Evolutionary conservation across 1,139 yeast genomes (phyloP).

Genomic region (Geotrichum bryndzae): DNA sequence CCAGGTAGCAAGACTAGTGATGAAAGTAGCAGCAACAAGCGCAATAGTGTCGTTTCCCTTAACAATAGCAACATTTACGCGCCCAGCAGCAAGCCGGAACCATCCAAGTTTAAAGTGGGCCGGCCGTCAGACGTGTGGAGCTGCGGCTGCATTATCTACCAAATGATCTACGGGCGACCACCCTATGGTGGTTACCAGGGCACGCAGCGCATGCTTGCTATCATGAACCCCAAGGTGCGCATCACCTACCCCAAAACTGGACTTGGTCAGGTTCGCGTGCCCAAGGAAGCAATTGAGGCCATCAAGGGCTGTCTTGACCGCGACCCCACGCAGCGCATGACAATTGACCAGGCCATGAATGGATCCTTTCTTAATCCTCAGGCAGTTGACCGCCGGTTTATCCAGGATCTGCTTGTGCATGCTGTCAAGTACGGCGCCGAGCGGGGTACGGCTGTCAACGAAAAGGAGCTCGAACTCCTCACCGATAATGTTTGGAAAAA

Average conservation of each 20-base stretch:
- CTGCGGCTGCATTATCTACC: slow-evolving; percentile 92
- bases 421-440: slow-evolving; percentile 64
- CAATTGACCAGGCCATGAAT: slow-evolving; percentile 56
- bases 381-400: slow-evolving; percentile 59
- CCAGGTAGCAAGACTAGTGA: slow-evolving; percentile 16
- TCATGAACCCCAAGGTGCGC: slow-evolving; percentile 77
- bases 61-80: slow-evolving; percentile 15
- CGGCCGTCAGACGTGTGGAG: slow-evolving; percentile 98
- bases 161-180: slow-evolving; percentile 89
- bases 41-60: slow-evolving; percentile 12
- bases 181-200: slow-evolving; percentile 84
- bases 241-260: slow-evolving; percentile 62
- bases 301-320: slow-evolving; percentile 69
- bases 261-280: slow-evolving; percentile 56
- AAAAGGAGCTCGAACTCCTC: slow-evolving; percentile 42
- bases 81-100: slow-evolving; percentile 26
- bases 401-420: slow-evolving; percentile 66
- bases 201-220: slow-evolving; percentile 74
- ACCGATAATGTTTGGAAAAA: slow-evolving; percentile 49
- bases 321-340: slow-evolving; percentile 64
- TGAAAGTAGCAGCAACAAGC: slow-evolving; percentile 4
- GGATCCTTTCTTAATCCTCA: slow-evolving; percentile 66
- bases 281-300: slow-evolving; percentile 62
- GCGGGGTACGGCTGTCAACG: slow-evolving; percentile 38
- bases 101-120: slow-evolving; percentile 63